Evolutionary conservation across 148 eudicot species (phyloP).

Genomic region (Rhododendron ovatum): DNA sequence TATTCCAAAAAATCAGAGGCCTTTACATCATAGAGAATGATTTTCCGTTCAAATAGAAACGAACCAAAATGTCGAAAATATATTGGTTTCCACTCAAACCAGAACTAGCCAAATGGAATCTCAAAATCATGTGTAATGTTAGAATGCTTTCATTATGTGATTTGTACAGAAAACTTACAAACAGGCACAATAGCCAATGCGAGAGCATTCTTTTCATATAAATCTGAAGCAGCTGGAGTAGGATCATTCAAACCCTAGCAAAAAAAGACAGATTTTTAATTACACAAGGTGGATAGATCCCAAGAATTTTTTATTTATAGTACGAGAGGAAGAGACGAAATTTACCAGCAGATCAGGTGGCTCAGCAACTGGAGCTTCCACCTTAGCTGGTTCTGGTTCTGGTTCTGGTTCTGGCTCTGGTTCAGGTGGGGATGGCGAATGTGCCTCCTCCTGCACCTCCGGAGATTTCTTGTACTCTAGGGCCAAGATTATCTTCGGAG

Average conservation of each 20-base stretch:
- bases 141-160: not conserved
- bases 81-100: not conserved
- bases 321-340: not conserved
- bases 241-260: slow-evolving; percentile 66
- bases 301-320: not conserved
- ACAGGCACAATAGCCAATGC: slow-evolving; percentile 87
- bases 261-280: not conserved
- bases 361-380: slow-evolving; percentile 57
- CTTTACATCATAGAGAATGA: too few relatives aligned
- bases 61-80: not conserved
- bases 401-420: slow-evolving; percentile 29
- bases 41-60: not conserved
- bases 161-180: slow-evolving; percentile 42
- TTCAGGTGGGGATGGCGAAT: slow-evolving; percentile 45
- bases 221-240: slow-evolving; percentile 56
- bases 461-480: slow-evolving; percentile 58
- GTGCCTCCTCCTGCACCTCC: slow-evolving; percentile 57
- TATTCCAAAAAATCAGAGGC: not conserved
- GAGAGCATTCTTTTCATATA: slow-evolving; percentile 73
- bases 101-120: not conserved
- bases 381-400: slow-evolving; percentile 37
- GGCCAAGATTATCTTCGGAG: slow-evolving; percentile 49
- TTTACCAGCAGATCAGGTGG: slow-evolving; percentile 86
- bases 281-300: not conserved
- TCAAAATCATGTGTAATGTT: not conserved